Base-by-base conservation (phyloP, 768 basidiomycete species). In the Collybia nuda region DNA sequence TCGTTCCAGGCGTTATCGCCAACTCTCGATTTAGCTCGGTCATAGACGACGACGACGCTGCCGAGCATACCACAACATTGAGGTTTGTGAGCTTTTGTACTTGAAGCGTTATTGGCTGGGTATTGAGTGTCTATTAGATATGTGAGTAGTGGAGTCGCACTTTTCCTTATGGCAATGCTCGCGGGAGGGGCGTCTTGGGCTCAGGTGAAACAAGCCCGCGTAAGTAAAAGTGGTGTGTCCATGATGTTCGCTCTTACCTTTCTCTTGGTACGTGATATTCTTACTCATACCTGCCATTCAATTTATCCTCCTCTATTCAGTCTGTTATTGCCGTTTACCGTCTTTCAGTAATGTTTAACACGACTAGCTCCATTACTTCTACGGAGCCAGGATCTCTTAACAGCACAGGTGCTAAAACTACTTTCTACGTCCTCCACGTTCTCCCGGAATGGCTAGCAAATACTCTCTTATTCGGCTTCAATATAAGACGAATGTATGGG, bases 391-490 rank as follows among this genome's bases (percentile, higher is more conserved):
- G 60, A 24, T 62, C 68, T 0, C 60, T 69, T n/a, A 72, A 74
- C 54, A 67, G 63, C 12, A 44, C 60, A 2, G 45, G 46, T 12
- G 69, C 65, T 19, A 77, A 78, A 58, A 67, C 67, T 1, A 51
- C 57, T 0, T 77, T 78, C 55, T 79, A 79, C 51, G 54, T 76
- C 11, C 70, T 75, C 48, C 75, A 77, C 46, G 62, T 71, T n/a
- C 56, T 77, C 3, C 75, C 75, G 2, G 76, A 77, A 52, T 77
- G 73, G 73, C 32, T 74, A 19, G 61, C 65, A 6, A 63, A 53
- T 37, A 48, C 54, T 7, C 44, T 68, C 17, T 46, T 75, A 17
- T 58, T 73, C 28, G 35, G 47, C 1, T 54, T 62, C 28, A 72
- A 74, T 44, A 56, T 63, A 6, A 61, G 70, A n/a, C 62, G 66